These are phyloP conservation scores for Ceriops zippeliana DNA, from an alignment of 345 rosid species.

Conservation along the genomic window DNA sequence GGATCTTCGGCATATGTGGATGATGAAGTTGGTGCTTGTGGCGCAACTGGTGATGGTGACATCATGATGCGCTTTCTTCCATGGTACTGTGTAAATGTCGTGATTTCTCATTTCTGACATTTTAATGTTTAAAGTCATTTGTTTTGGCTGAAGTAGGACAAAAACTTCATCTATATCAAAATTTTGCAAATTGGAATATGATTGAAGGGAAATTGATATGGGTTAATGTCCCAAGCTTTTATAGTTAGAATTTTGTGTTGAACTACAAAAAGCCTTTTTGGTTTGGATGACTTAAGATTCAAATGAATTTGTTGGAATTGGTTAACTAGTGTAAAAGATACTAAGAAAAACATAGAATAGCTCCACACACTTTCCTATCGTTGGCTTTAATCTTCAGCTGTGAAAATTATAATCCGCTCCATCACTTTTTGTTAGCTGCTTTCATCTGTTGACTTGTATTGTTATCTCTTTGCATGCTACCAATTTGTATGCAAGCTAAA, in stretches of 20 bases:
- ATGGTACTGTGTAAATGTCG: slow-evolving; percentile 44
- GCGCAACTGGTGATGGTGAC: slow-evolving; percentile 97
- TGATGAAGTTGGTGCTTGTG: slow-evolving; percentile 89
- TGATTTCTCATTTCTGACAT: neutral
- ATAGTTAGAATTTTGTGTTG: neutral
- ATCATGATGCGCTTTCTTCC: slow-evolving; percentile 98
- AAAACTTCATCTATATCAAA: neutral
- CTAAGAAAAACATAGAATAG: too few relatives aligned
- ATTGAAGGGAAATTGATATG: neutral
- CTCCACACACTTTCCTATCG: too few relatives aligned
- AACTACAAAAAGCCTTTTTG: neutral
- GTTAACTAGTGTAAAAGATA: too few relatives aligned
- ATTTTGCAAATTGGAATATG: too few relatives aligned
- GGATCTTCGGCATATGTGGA: slow-evolving; percentile 91
- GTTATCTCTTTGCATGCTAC: too few relatives aligned
- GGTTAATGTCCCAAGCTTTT: neutral
- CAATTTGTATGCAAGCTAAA: too few relatives aligned
- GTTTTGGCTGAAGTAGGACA: neutral
- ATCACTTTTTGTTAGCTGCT: too few relatives aligned
- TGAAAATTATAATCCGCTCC: too few relatives aligned
- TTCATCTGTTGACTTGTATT: too few relatives aligned
- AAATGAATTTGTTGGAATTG: neutral
- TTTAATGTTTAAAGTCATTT: neutral
- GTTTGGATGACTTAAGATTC: neutral
- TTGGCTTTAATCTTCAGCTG: too few relatives aligned